Evolutionary conservation across 176 grass and related monocot species (phyloP).

Genomic region (Panicum miliaceum): DNA sequence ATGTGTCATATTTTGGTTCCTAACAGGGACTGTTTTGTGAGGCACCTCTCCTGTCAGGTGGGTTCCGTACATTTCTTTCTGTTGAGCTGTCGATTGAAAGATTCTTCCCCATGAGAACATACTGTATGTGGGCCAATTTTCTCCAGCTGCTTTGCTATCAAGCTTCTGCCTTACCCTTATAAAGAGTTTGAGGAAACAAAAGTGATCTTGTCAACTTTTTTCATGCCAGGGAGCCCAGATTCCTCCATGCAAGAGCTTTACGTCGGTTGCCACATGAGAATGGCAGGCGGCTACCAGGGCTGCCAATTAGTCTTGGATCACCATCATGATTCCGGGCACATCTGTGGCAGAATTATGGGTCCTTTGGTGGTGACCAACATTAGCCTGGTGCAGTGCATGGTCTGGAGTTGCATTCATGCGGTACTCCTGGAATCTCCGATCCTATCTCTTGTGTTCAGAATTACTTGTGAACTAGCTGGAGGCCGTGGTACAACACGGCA

Average conservation of each 20-base stretch:
- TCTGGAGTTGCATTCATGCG: constrained; percentile 32
- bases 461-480: constrained; percentile 27
- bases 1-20: constrained; percentile 33
- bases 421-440: neutral
- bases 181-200: constrained; percentile 37
- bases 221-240: constrained; percentile 33
- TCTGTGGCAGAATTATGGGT: constrained; percentile 32
- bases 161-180: constrained; percentile 19
- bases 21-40: constrained; percentile 27
- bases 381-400: constrained; percentile 36
- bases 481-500: constrained; percentile 20
- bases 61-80: constrained; percentile 44
- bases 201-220: constrained; percentile 5
- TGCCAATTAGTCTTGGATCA: constrained; percentile 16
- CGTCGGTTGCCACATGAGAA: constrained; percentile 27
- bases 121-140: constrained; percentile 14
- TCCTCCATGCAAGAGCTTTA: constrained; percentile 40
- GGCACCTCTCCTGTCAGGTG: constrained; percentile 22
- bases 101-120: neutral
- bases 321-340: constrained; percentile 41
- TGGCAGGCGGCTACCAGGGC: constrained; percentile 4
- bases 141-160: constrained; percentile 21
- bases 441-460: constrained; percentile 37
- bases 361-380: constrained; percentile 25
- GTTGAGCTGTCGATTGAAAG: constrained; percentile 40